Conservation (phyloP, 163 green algal species). For the Chlorella variabilis region DNA sequence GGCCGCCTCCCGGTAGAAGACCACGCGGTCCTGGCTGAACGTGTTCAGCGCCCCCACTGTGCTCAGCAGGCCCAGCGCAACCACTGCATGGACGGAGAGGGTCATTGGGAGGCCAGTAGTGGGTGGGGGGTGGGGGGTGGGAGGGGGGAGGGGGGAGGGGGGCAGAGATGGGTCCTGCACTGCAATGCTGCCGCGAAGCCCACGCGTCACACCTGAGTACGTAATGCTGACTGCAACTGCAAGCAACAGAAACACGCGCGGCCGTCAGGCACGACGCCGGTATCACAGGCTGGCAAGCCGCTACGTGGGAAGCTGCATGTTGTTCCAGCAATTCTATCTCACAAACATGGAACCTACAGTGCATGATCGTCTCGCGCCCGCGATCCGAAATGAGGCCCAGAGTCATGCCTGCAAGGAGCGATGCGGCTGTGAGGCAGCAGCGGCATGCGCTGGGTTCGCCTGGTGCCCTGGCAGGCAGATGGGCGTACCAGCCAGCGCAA, state of each 20-base stretch:
- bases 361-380: constrained; percentile 59
- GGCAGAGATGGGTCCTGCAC: no score
- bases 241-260: constrained; percentile 30
- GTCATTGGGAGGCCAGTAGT: no score
- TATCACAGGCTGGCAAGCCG: no score
- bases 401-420: constrained; percentile 46
- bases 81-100: constrained; percentile 1
- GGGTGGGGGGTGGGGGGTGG: no score
- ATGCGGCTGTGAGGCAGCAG: background rate
- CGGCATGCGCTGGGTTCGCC: no score
- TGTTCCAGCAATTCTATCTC: no score
- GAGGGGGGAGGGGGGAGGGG: background rate
- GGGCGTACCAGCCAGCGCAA: constrained; percentile 57
- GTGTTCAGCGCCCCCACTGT: constrained; percentile 56
- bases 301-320: no score
- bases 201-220: constrained; percentile 16
- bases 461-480: no score
- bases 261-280: no score
- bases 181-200: background rate
- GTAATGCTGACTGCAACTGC: constrained; percentile 44
- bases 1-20: constrained; percentile 62
- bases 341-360: no score
- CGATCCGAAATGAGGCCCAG: constrained; percentile 65
- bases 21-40: constrained; percentile 50
- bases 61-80: constrained; percentile 65